phyloP scores from a whole-genome alignment of 768 basidiomycete genomes.

The Leccinum ochraceum region DNA sequence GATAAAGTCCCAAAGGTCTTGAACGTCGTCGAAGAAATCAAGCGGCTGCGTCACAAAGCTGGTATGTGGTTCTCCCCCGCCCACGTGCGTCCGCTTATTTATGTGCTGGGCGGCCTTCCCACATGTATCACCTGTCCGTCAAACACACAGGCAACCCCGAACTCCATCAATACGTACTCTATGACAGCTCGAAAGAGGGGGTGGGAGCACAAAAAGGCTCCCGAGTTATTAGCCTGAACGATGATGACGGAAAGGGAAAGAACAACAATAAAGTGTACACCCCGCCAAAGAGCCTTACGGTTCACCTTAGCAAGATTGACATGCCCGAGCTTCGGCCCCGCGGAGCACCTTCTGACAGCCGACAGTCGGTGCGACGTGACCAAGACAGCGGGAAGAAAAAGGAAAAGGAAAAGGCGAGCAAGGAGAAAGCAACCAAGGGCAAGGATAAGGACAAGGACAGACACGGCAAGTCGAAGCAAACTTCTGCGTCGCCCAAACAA shows the following conservation, averaged over 20 bases:
- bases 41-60: constrained; percentile 73
- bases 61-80: constrained; percentile 40
- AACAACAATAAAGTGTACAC: constrained; percentile 46
- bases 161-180: constrained; percentile 74
- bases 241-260: constrained; percentile 45
- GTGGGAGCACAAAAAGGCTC: constrained; percentile 50
- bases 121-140: constrained; percentile 34
- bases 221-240: constrained; percentile 61
- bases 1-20: constrained; percentile 76
- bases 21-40: constrained; percentile 77
- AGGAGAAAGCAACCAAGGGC: constrained; percentile 42
- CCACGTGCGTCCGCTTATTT: not conserved
- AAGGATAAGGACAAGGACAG: constrained; percentile 24
- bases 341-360: not conserved
- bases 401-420: constrained; percentile 15
- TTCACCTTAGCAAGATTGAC: constrained; percentile 84
- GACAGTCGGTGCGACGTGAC: not conserved
- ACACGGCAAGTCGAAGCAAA: constrained; percentile 4
- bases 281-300: constrained; percentile 65
- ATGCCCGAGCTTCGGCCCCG: constrained; percentile 71
- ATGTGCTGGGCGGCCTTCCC: not conserved
- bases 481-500: constrained; percentile 1
- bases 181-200: constrained; percentile 45
- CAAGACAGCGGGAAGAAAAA: constrained; percentile 10
- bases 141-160: constrained; percentile 52